Conservation (phyloP, 495 filamentous ascomycete species). For the Tuber magnatum region DNA sequence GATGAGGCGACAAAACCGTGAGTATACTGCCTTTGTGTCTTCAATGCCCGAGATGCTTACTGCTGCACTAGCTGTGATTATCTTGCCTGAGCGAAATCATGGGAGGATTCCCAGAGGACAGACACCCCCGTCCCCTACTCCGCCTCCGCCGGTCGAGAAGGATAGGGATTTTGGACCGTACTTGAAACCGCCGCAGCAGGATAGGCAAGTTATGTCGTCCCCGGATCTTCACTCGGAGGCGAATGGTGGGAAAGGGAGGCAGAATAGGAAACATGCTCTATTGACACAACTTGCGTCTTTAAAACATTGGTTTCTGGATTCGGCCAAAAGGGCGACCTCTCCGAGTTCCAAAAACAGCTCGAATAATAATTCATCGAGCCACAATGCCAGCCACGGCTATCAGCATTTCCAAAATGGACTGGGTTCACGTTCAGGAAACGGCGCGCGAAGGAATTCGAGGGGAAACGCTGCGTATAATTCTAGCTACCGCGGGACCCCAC, state of each 20-base stretch:
- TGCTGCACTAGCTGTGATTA: slow-evolving; percentile 35
- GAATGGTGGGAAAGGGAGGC: slow-evolving; percentile 61
- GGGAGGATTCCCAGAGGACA: slow-evolving; percentile 27
- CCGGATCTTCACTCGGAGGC: slow-evolving; percentile 55
- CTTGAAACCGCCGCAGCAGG: slow-evolving; percentile 39
- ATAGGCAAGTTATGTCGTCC: slow-evolving; percentile 41
- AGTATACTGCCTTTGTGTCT: slow-evolving; percentile 35
- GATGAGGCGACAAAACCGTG: slow-evolving; percentile 33
- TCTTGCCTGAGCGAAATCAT: slow-evolving; percentile 37
- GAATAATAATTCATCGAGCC: slow-evolving; percentile 48
- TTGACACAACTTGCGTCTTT: slow-evolving; percentile 73
- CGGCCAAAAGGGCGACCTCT: slow-evolving; percentile 65
- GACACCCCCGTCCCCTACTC: slow-evolving; percentile 37
- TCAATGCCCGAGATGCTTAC: slow-evolving; percentile 17
- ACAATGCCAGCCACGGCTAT: slow-evolving; percentile 40
- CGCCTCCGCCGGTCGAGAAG: slow-evolving; percentile 39
- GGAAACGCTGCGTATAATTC: slow-evolving; percentile 29
- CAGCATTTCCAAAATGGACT: slow-evolving; percentile 37
- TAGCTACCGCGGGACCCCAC: slow-evolving; percentile 44
- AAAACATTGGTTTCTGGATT: slow-evolving; percentile 81
- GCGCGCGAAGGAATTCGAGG: slow-evolving; percentile 34
- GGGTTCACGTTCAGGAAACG: slow-evolving; percentile 43
- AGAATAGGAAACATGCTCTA: slow-evolving; percentile 62
- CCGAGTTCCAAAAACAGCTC: slow-evolving; percentile 54
- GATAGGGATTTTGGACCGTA: slow-evolving; percentile 41